A percentile compares a stretch with the other conserved stretches of the same genome.
These are phyloP conservation scores for Lachancea quebecensis DNA, from an alignment of 805 yeast genomes.

Conservation along the genomic window DNA sequence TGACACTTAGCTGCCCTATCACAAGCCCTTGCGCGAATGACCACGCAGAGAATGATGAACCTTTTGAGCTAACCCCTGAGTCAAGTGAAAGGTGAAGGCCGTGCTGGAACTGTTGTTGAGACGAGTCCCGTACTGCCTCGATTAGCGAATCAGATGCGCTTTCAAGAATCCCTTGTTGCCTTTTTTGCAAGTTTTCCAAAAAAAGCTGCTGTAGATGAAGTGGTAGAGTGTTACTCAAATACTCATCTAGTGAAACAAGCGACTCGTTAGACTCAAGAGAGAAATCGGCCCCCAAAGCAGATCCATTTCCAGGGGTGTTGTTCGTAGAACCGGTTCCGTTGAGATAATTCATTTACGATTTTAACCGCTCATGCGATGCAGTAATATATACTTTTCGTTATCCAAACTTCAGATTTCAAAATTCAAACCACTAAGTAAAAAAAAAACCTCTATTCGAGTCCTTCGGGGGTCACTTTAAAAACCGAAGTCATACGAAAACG, in stretches of 20 bases:
- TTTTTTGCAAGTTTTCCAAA: constrained; percentile 15
- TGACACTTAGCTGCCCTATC: constrained; percentile 67
- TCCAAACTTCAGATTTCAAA: background rate
- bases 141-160: constrained; percentile 7
- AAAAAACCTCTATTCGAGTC: background rate
- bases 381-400: background rate
- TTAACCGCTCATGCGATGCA: no score
- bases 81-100: background rate
- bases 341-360: background rate
- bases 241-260: constrained; percentile 34
- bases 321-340: background rate
- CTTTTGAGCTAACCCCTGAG: background rate
- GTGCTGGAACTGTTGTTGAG: constrained; percentile 4
- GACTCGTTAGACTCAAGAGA: constrained; percentile 12
- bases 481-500: background rate
- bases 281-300: background rate
- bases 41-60: constrained; percentile 36
- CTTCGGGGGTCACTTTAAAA: background rate
- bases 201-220: constrained; percentile 32
- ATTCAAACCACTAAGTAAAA: background rate
- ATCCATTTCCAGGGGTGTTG: background rate
- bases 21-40: constrained; percentile 74
- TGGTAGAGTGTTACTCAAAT: constrained; percentile 30
- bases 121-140: constrained; percentile 4
- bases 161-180: constrained; percentile 11